Evolutionary conservation across 495 filamentous ascomycete species (phyloP).

Genomic region (Stereocaulon alpinum): DNA sequence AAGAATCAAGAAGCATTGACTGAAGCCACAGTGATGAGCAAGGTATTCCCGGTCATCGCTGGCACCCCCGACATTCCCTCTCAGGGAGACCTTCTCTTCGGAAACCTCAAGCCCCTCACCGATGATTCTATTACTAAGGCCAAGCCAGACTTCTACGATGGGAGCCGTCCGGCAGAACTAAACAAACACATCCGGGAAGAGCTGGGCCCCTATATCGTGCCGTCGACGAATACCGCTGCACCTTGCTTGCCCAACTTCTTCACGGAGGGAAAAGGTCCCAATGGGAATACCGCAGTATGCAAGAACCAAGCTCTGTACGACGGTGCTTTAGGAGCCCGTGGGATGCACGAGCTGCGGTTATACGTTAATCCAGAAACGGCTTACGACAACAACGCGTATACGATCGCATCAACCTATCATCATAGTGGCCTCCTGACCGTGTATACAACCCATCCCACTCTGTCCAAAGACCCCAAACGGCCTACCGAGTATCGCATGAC

Average conservation of each 20-base stretch:
- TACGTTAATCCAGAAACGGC: background rate
- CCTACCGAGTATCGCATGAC: slow-evolving; percentile 22
- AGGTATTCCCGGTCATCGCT: background rate
- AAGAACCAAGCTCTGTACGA: background rate
- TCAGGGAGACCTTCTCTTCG: slow-evolving; percentile 24
- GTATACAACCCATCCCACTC: too few species aligned
- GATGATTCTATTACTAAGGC: slow-evolving; percentile 25
- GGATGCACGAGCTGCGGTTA: background rate
- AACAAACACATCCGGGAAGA: background rate
- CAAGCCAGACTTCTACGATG: slow-evolving; percentile 33
- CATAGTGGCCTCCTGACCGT: too few species aligned
- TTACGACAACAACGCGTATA: background rate
- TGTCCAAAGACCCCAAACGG: slow-evolving; percentile 8
- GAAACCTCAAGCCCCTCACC: slow-evolving; percentile 27
- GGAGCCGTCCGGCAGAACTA: slow-evolving; percentile 26
- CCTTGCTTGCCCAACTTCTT: slow-evolving; percentile 11
- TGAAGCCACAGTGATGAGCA: slow-evolving; percentile 5
- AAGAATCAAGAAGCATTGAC: background rate
- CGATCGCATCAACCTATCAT: background rate
- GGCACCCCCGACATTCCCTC: slow-evolving; percentile 16
- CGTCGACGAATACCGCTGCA: slow-evolving; percentile 3
- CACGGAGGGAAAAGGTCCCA: background rate
- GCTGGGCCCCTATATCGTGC: background rate
- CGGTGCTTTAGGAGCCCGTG: background rate
- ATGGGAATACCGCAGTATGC: background rate